Evolutionary conservation across 257 asterid genomes (phyloP).

Genomic region (Solanum medicagineum): DNA sequence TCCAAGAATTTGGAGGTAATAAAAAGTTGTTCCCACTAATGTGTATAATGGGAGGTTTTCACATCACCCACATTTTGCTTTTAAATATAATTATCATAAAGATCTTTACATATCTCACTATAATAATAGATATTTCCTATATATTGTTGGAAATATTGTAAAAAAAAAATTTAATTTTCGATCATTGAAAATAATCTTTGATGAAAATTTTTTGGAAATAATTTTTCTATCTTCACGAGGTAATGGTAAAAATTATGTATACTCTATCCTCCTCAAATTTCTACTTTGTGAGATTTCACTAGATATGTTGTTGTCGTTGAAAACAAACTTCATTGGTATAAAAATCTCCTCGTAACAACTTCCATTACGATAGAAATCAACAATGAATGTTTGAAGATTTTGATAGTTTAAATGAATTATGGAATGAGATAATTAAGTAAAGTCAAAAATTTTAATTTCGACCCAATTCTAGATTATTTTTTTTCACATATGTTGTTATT

Average conservation of each 20-base stretch:
- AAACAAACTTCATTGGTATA: too few species aligned
- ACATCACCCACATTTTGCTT: not conserved
- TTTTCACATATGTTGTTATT: not conserved
- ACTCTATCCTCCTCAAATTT: too few species aligned
- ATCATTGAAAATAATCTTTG: not conserved
- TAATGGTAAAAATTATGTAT: too few species aligned
- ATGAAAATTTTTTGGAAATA: too few species aligned
- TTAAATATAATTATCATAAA: not conserved
- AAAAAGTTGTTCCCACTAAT: not conserved
- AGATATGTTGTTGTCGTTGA: too few species aligned
- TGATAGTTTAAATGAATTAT: too few species aligned
- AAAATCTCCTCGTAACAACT: not conserved
- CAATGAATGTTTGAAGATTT: not conserved
- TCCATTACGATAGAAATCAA: not conserved
- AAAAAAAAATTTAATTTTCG: too few species aligned
- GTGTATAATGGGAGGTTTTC: not conserved
- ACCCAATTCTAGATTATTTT: not conserved
- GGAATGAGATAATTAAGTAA: not conserved
- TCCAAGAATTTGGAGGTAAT: not conserved
- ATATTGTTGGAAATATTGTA: not conserved
- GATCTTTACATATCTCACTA: not conserved
- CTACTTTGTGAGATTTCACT: too few species aligned
- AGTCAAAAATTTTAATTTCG: not conserved
- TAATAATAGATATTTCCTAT: not conserved
- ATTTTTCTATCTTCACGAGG: too few species aligned